A percentile compares a stretch with the other conserved stretches of the same genome.
Evolutionary conservation across 768 basidiomycete genomes (phyloP).

Genomic region (Hypsizygus marmoreus): DNA sequence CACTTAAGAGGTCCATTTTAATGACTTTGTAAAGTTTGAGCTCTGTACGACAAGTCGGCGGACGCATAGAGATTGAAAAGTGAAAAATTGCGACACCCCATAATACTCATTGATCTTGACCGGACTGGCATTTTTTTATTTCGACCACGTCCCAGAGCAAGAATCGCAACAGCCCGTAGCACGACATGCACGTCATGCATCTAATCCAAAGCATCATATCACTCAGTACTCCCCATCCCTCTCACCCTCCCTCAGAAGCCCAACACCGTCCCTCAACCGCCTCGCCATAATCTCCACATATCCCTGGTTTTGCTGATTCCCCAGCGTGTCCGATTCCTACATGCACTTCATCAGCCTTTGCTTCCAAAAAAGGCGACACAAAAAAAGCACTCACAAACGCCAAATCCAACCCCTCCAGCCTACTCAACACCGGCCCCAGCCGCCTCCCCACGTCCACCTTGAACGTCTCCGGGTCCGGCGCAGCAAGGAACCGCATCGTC

Average conservation of each 20-base stretch:
- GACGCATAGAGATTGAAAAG: too few species aligned
- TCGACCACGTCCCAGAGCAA: too few species aligned
- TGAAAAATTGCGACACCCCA: too few species aligned
- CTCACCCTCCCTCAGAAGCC: conserved; percentile 35
- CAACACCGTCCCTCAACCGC: conserved; percentile 64
- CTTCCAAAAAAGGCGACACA: not conserved
- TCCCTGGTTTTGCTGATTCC: conserved; percentile 63
- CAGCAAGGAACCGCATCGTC: conserved; percentile 58
- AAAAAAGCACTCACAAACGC: conserved; percentile 30
- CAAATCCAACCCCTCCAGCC: conserved; percentile 54
- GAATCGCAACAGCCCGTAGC: not conserved
- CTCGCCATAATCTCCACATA: conserved; percentile 80
- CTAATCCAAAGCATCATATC: not conserved
- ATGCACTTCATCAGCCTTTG: conserved; percentile 1
- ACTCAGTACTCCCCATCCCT: conserved; percentile 6
- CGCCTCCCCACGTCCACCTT: conserved; percentile 55
- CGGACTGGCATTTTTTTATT: too few species aligned
- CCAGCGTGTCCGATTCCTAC: conserved; percentile 46
- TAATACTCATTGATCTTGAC: too few species aligned
- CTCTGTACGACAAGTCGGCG: too few species aligned
- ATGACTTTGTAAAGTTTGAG: too few species aligned
- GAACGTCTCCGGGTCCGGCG: conserved; percentile 60
- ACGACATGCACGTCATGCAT: not conserved
- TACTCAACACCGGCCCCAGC: conserved; percentile 55
- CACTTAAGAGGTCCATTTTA: too few species aligned